Percentiles rank a stretch among this genome's conserved stretches.
Conservation (phyloP, 2,329 filamentous ascomycete genomes). For the Fusarium pseudoanthophilum region DNA sequence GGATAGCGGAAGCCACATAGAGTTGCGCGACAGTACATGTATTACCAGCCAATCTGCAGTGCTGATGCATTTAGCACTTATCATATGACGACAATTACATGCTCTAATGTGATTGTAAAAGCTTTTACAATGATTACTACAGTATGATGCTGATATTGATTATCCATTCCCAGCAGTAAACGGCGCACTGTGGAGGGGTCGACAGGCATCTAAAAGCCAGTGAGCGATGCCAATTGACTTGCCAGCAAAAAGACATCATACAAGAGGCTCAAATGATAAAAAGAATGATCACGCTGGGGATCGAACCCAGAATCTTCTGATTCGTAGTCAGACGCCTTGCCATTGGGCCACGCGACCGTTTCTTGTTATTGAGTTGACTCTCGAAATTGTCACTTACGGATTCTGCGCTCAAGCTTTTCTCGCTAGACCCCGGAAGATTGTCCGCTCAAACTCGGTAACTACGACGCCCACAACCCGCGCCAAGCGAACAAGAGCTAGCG, state of each 20-base stretch:
- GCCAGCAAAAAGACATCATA: background rate
- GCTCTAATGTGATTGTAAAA: too few species aligned
- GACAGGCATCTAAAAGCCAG: background rate
- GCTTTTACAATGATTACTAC: background rate
- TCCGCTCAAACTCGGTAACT: background rate
- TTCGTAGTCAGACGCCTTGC: constrained; percentile 47
- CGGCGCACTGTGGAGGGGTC: too few species aligned
- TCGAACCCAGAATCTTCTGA: constrained; percentile 46
- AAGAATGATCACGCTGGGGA: constrained; percentile 38
- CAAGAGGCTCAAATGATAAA: background rate
- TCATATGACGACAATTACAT: too few species aligned
- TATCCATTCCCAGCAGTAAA: background rate
- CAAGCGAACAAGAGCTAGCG: background rate
- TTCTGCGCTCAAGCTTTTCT: background rate
- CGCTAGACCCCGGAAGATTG: background rate
- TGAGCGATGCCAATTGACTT: background rate
- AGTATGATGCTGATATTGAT: accelerated
- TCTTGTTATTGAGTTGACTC: background rate
- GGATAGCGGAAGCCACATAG: too few species aligned
- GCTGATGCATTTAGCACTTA: too few species aligned
- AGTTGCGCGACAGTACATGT: too few species aligned
- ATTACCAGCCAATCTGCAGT: too few species aligned
- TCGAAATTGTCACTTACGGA: background rate
- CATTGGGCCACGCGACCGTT: constrained; percentile 37
- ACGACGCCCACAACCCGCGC: background rate